phyloP scores from a whole-genome alignment of 225 moss, liverwort and hornwort genomes.

The Antitrichia curtipendula region DNA sequence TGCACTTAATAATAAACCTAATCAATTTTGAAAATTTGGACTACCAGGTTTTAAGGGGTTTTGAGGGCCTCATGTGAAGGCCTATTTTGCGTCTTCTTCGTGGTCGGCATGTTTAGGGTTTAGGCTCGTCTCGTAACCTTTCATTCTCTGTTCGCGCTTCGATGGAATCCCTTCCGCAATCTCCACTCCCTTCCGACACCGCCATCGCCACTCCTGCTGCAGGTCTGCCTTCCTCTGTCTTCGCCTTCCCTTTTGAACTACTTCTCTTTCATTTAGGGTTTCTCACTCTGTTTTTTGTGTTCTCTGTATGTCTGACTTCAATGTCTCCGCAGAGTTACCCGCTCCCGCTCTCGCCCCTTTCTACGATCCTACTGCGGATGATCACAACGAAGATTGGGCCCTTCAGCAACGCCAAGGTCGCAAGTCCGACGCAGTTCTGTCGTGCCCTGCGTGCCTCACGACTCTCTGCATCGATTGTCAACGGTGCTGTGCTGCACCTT shows the following conservation, averaged over 20 bases:
- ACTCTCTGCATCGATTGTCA: conserved; percentile 88
- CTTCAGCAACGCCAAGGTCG: conserved; percentile 62
- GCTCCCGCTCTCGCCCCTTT: conserved; percentile 19
- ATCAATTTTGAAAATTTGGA: neutral
- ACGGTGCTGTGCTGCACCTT: conserved; percentile 18
- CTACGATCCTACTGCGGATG: conserved; percentile 57
- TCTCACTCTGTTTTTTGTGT: neutral
- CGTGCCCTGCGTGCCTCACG: conserved; percentile 79
- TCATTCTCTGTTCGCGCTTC: neutral
- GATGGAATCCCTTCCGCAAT: neutral
- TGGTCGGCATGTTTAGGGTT: neutral
- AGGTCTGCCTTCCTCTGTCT: neutral
- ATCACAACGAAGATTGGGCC: conserved; percentile 69
- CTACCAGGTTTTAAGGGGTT: neutral
- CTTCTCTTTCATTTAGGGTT: neutral
- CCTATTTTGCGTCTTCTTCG: neutral
- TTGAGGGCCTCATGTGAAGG: neutral
- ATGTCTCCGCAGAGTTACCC: neutral
- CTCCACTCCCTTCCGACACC: neutral
- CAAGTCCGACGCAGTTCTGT: conserved; percentile 79
- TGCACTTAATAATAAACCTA: neutral
- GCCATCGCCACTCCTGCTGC: neutral
- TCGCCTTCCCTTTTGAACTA: neutral
- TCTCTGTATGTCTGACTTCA: neutral
- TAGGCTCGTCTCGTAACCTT: neutral